Conservation (phyloP, 352 stramenopile species). For the Phytopythium litorale region DNA sequence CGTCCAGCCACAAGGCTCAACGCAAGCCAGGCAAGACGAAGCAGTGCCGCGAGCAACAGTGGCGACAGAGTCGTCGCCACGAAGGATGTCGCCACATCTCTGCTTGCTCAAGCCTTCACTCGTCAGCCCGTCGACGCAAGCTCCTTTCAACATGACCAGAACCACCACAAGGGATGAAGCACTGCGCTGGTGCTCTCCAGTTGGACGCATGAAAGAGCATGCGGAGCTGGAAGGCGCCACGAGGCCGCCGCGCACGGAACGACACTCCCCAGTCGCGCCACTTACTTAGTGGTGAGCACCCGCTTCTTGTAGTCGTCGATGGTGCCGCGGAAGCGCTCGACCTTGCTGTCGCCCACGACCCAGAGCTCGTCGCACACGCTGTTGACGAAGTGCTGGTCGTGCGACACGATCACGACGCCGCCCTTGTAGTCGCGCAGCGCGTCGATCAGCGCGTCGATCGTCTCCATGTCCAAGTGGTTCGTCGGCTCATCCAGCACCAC, state of each 20-base stretch:
- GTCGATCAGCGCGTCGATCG: slow-evolving; percentile 92
- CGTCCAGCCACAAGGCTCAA: not conserved
- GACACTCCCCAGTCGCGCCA: not conserved
- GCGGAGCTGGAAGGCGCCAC: not conserved
- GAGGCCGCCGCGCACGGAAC: not conserved
- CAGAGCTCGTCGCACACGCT: slow-evolving; percentile 94
- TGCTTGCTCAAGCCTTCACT: not conserved
- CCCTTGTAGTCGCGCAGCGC: slow-evolving; percentile 96
- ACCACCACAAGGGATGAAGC: not conserved
- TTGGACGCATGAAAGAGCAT: not conserved
- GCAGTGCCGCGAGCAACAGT: not conserved
- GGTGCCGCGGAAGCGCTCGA: too few species aligned
- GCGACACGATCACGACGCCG: slow-evolving; percentile 95
- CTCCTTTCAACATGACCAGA: not conserved
- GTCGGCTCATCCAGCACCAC: slow-evolving; percentile 97
- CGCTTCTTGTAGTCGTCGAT: slow-evolving; percentile 83
- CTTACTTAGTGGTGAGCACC: slow-evolving; percentile 57
- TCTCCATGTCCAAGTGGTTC: slow-evolving; percentile 95
- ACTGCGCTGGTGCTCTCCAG: not conserved
- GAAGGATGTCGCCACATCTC: not conserved
- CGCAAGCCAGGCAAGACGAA: not conserved
- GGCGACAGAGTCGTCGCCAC: not conserved
- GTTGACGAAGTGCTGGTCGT: slow-evolving; percentile 98
- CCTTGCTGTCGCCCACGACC: slow-evolving; percentile 81
- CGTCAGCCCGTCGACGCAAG: too few species aligned